Base-by-base conservation (phyloP, 208 protist genomes). In the Kentomonas sorsogonicus region DNA sequence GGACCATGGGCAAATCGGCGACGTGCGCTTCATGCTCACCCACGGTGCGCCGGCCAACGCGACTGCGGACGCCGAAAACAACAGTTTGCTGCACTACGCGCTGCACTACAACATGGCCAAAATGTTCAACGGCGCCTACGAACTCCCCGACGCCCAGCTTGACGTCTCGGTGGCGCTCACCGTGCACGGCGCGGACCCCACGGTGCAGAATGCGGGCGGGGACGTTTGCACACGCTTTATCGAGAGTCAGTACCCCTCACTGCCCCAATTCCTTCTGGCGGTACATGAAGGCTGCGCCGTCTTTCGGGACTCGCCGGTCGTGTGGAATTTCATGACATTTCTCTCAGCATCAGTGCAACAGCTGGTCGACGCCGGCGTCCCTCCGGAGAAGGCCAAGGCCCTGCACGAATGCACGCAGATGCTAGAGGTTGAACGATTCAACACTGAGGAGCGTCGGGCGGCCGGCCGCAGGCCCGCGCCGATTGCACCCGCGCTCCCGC, bases 81-180 rank as follows among this genome's bases (percentile, higher is more conserved):
- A 90, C 60, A 71, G 54, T 6, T 45, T 79, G 3, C 53, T 90
- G 26, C 82, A 90, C 55, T 79, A 86, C 65, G 66, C 69, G 9
- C 77, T 86, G 33, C 65, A 81, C 38, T 81, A 78, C 52, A 72
- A 71, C 18, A 55, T 85, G 53, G 71, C 72, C 16, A 77, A 80
- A 45, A 30, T 76, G 29, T 61, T 90, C 38, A 68, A 75, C n/a
- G 72, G 67, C 6, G 26, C 66, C 53, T 90, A 90, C 68, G 68
- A 72, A 20, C 64, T 90, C 11, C 78, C 82, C 0, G 69, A 86
- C 3, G 55, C 52, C 1, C 82, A 90, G 53, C 65, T 90, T 6
- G 78, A 90, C 60, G 71, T 90, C 0, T 63, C 69, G 6, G 75
- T 90, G 3, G 52, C 71, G 26, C 63, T 90, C 0, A 69, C 67